These are phyloP conservation scores for Triticum timopheevii DNA, from an alignment of 176 grass and related monocot genomes.

Conservation along the genomic window DNA sequence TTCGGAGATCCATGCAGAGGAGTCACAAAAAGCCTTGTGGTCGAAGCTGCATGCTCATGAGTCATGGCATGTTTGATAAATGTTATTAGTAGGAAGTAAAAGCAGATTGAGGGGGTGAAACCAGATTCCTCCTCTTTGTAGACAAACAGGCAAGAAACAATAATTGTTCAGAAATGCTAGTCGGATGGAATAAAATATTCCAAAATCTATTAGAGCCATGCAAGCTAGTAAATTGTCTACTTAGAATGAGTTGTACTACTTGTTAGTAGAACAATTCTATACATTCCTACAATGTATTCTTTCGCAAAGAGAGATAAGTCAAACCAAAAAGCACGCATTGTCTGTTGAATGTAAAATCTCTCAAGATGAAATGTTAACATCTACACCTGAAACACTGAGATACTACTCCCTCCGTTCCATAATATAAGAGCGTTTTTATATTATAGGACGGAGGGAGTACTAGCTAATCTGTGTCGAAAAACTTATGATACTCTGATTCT, in stretches of 20 bases:
- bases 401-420: not conserved
- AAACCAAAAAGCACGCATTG: not conserved
- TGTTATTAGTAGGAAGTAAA: constrained; percentile 26
- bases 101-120: constrained; percentile 38
- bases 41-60: constrained; percentile 94
- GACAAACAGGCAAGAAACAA: constrained; percentile 36
- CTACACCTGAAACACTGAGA: constrained; percentile 3
- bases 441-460: too few species aligned
- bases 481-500: not conserved
- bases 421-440: too few species aligned
- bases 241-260: constrained; percentile 18
- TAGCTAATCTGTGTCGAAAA: not conserved
- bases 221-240: constrained; percentile 19
- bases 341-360: constrained; percentile 14
- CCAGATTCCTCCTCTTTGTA: constrained; percentile 44
- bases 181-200: constrained; percentile 37
- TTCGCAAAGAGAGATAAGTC: constrained; percentile 20
- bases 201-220: constrained; percentile 1
- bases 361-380: not conserved
- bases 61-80: constrained; percentile 46
- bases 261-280: constrained; percentile 25
- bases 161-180: constrained; percentile 41
- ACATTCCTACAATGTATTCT: constrained; percentile 24
- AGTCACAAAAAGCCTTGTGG: constrained; percentile 76
- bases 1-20: constrained; percentile 87